These are phyloP conservation scores for Stephania yunnanensis DNA, from an alignment of 164 flowering plant genomes.

Conservation along the genomic window DNA sequence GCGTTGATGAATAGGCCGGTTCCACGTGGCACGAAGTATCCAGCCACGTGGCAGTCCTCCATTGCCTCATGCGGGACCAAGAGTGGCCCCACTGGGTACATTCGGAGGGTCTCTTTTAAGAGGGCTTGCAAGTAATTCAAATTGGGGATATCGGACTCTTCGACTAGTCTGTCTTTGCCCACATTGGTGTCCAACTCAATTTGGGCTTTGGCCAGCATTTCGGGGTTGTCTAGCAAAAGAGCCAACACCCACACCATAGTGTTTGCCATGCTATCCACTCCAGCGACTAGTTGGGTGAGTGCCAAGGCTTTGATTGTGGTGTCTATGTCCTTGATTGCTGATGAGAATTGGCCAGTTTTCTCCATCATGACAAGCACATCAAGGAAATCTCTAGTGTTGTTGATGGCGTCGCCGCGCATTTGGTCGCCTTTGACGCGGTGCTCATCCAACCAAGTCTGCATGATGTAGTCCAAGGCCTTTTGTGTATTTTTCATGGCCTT, in stretches of 20 bases:
- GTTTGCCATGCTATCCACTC: neutral
- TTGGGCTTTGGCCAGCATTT: neutral
- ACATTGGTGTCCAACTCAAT: neutral
- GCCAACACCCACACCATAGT: neutral
- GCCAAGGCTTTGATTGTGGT: neutral
- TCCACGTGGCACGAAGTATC: neutral
- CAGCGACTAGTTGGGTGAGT: neutral
- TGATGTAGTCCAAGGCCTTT: neutral
- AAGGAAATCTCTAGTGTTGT: neutral
- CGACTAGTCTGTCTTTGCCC: neutral
- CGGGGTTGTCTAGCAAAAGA: neutral
- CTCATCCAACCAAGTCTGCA: neutral
- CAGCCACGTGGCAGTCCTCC: slow-evolving; percentile 1
- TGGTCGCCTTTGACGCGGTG: neutral
- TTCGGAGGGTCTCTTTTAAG: neutral
- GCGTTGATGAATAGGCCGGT: neutral
- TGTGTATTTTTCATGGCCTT: neutral
- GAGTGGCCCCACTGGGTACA: neutral
- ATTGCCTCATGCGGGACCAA: neutral
- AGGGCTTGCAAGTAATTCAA: neutral
- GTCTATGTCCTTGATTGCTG: neutral
- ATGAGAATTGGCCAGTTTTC: neutral
- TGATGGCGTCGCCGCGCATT: neutral
- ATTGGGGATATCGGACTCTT: neutral
- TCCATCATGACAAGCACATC: neutral